Conservation (phyloP, 2,329 filamentous ascomycete species). For the Calonectria leucothoes region DNA sequence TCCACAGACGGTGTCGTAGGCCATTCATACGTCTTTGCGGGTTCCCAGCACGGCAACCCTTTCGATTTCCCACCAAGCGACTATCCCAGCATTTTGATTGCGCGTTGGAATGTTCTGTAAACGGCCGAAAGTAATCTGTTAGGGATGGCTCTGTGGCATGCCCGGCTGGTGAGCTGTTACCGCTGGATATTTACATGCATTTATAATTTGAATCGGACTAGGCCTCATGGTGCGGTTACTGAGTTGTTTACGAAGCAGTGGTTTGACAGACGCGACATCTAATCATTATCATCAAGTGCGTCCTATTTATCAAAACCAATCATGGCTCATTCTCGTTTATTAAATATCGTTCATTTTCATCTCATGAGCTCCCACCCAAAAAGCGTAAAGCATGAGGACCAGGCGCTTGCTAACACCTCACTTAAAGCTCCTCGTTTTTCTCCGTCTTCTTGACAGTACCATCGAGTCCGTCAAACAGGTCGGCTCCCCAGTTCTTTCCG, state of each 20-base stretch:
- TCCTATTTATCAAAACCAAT: neutral
- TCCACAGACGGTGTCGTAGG: neutral
- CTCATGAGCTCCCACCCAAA: no score
- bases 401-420: neutral
- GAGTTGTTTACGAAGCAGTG: no score
- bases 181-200: neutral
- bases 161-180: neutral
- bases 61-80: neutral
- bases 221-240: no score
- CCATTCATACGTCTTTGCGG: neutral
- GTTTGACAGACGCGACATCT: no score
- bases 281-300: no score
- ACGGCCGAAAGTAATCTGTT: neutral
- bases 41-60: no score
- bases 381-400: no score
- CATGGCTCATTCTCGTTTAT: neutral
- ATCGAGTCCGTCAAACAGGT: constrained; percentile 54
- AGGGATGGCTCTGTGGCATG: neutral
- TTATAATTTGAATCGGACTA: neutral
- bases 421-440: constrained; percentile 29
- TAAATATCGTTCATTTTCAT: no score
- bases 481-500: constrained; percentile 51
- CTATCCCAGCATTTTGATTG: neutral
- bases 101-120: neutral
- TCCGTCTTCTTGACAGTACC: constrained; percentile 42